Evolutionary conservation across 2,329 filamentous ascomycete species (phyloP).

Genomic region (Paramyrothecium roridum): DNA sequence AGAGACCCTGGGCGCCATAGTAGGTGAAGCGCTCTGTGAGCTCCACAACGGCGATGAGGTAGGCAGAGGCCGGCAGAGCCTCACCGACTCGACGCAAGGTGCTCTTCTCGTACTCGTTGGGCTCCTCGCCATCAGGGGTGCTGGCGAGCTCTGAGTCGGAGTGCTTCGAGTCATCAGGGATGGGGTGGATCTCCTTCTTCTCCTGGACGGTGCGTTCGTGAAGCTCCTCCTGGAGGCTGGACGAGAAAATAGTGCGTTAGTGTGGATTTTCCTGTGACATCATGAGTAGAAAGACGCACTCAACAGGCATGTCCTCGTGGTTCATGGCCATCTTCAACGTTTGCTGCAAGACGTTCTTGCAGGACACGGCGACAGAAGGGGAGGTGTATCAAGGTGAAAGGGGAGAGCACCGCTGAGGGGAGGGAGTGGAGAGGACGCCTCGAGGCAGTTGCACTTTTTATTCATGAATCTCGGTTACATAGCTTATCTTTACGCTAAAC

Average conservation of each 20-base stretch:
- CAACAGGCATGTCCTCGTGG: conserved; percentile 4
- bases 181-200: conserved; percentile 9
- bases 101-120: conserved; percentile 47
- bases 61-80: conserved; percentile 51
- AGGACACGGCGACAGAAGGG: neutral
- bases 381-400: neutral
- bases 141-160: neutral
- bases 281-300: neutral
- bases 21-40: conserved; percentile 56
- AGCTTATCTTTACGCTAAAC: neutral
- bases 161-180: conserved; percentile 7
- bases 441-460: neutral
- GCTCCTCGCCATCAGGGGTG: conserved; percentile 46
- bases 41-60: conserved; percentile 54
- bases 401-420: neutral
- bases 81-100: conserved; percentile 51
- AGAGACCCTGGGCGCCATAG: conserved; percentile 51
- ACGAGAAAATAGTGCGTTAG: too few species aligned
- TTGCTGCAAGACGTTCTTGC: neutral
- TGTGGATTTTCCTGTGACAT: too few species aligned
- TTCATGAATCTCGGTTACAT: neutral
- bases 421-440: neutral
- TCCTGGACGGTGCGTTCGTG: conserved; percentile 12
- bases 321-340: conserved; percentile 1
- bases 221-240: conserved; percentile 12